Base-by-base conservation (phyloP, 768 basidiomycete species). In the Pleurotus tuber-regium region DNA sequence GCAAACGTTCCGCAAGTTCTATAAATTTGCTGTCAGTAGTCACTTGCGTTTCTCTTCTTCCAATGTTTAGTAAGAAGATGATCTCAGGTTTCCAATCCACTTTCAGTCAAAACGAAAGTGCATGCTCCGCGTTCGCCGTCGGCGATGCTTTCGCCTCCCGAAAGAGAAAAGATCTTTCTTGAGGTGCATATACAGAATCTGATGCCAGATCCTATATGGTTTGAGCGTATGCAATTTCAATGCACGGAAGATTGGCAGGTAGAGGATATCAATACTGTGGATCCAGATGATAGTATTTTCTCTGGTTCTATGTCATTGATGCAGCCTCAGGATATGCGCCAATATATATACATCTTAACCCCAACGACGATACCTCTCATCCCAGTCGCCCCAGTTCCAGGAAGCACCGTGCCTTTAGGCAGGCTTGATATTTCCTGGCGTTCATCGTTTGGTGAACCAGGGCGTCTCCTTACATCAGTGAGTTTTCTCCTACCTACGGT, bases 91-190 rank as follows among this genome's bases (percentile, higher is more conserved):
- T 87, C 86, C n/a, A 95, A 96, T 58, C 95, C 95, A 1, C 72
- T 98, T 11, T 92, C 92, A 0, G 94, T 98, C 52, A 96, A 96
- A 69, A 97, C 94, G 11, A 95, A 95, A 66, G 91, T 96, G 0
- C 91, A 97, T 64, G 61, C 74, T 2, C 80, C 90, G 1, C 80
- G 78, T 46, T 86, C 89, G 0, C 86, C 92, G 0, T 80, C 87
- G 18, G 85, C 92, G 1, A 55, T 83, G 9, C 70, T 94, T 24
- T 79, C 83, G 4, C 66, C 77, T 2, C 40, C 66, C 2, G 86
- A 91, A 58, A 80, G 91, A 50, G 83, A 89, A 42, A 91, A 91
- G 56, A 77, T 96, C 28, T 94, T 92, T 67, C 82, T 98, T 18
- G 95, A 98, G 65, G 83, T 96, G 3, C 91, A 96, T 61, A 84